Evolutionary conservation across 1,284 basidiomycete genomes (phyloP).

Genomic region (Tilletia indica): DNA sequence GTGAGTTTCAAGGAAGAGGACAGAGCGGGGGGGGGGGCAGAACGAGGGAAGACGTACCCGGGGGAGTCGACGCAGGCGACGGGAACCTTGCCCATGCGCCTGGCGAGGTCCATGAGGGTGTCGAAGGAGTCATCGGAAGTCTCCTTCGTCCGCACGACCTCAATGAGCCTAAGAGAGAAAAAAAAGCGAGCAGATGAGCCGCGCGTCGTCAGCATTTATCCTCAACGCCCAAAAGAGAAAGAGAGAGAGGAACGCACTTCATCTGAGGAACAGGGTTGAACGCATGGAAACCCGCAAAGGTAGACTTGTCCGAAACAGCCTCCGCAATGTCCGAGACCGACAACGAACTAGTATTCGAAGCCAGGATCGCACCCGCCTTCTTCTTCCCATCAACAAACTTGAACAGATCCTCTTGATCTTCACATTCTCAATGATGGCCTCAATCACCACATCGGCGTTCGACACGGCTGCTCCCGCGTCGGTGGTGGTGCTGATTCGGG

Average conservation of each 20-base stretch:
- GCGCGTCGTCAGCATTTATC: no score
- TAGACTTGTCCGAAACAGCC: slow-evolving; percentile 38
- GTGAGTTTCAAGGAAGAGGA: neutral
- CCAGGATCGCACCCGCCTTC: slow-evolving; percentile 60
- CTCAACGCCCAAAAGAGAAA: neutral
- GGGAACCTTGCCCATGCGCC: slow-evolving; percentile 62
- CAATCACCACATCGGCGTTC: slow-evolving; percentile 62
- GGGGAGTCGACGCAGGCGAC: slow-evolving; percentile 62
- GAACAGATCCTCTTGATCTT: slow-evolving; percentile 64
- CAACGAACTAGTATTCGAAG: slow-evolving; percentile 63
- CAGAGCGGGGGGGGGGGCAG: neutral
- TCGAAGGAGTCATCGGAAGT: slow-evolving; percentile 60
- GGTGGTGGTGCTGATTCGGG: slow-evolving; percentile 61
- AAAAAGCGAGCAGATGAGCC: neutral
- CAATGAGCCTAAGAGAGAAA: slow-evolving; percentile 49
- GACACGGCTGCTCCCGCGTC: slow-evolving; percentile 60
- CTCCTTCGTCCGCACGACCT: slow-evolving; percentile 61
- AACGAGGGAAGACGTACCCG: slow-evolving; percentile 24
- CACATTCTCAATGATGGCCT: slow-evolving; percentile 65
- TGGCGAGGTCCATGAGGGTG: slow-evolving; percentile 60
- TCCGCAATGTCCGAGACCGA: slow-evolving; percentile 62
- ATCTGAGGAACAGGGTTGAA: slow-evolving; percentile 61
- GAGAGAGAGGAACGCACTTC: slow-evolving; percentile 57
- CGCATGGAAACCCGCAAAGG: slow-evolving; percentile 60
- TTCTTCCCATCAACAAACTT: slow-evolving; percentile 61